Conservation (phyloP, 352 stramenopile genomes). For the Globisporangium splendens region DNA sequence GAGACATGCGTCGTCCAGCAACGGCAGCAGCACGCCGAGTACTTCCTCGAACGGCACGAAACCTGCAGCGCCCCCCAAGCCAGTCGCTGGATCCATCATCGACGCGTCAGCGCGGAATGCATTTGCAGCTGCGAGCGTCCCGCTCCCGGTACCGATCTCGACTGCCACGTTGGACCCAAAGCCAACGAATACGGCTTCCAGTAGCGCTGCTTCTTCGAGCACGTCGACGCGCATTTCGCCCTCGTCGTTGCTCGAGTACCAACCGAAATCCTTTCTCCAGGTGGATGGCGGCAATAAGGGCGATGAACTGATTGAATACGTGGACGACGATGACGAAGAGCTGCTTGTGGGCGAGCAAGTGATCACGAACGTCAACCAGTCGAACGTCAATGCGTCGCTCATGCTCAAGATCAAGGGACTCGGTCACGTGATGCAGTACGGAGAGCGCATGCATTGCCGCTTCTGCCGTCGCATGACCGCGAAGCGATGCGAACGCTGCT, state of each 20-base stretch:
- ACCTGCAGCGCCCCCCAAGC: slow-evolving; percentile 8
- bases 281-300: slow-evolving; percentile 36
- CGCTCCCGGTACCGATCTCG: neutral
- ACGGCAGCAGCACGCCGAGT: slow-evolving; percentile 1
- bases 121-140: slow-evolving; percentile 11
- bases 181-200: slow-evolving; percentile 2
- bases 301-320: slow-evolving; percentile 55
- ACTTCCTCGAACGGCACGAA: neutral
- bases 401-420: slow-evolving; percentile 68
- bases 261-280: slow-evolving; percentile 72
- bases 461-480: slow-evolving; percentile 71
- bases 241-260: slow-evolving; percentile 59
- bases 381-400: slow-evolving; percentile 59
- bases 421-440: slow-evolving; percentile 74
- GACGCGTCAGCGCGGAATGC: slow-evolving; percentile 17
- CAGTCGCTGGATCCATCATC: slow-evolving; percentile 5
- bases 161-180: slow-evolving; percentile 6
- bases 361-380: slow-evolving; percentile 77
- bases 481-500: slow-evolving; percentile 68
- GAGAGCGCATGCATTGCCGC: slow-evolving; percentile 56
- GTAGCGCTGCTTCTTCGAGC: slow-evolving; percentile 12
- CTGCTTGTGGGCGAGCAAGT: slow-evolving; percentile 50
- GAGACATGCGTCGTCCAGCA: slow-evolving; percentile 21
- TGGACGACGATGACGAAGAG: slow-evolving; percentile 70
- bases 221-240: slow-evolving; percentile 20